phyloP scores from a whole-genome alignment of 768 basidiomycete genomes.

The Galerina sulciceps region DNA sequence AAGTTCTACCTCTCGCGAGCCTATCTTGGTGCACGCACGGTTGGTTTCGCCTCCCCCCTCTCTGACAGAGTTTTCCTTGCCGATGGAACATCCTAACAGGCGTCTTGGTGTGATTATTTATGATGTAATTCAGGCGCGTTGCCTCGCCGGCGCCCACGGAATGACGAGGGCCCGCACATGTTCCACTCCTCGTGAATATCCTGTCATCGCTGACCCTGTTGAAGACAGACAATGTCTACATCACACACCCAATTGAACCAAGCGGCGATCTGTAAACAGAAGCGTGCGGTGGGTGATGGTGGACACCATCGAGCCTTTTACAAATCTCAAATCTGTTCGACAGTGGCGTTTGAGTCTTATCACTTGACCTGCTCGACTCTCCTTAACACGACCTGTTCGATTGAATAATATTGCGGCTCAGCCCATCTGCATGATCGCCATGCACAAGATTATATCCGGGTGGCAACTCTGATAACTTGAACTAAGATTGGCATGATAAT shows the following conservation, averaged over 20 bases:
- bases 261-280: no score
- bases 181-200: conserved; percentile 1
- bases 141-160: conserved; percentile 12
- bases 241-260: background rate
- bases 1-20: background rate
- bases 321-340: no score
- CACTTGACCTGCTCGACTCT: no score
- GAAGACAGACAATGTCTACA: background rate
- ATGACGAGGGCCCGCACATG: conserved; percentile 7
- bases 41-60: background rate
- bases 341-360: no score
- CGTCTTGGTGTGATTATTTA: background rate
- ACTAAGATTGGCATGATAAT: no score
- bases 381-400: no score
- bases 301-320: no score
- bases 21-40: background rate
- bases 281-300: no score
- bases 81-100: background rate
- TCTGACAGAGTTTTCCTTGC: background rate
- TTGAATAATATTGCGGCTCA: no score
- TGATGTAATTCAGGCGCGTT: background rate
- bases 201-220: background rate
- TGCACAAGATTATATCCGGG: no score
- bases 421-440: no score
- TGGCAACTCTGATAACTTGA: no score